These are phyloP conservation scores for Penicillium vulpinum DNA, from an alignment of 2,329 filamentous ascomycete species.

Conservation along the genomic window DNA sequence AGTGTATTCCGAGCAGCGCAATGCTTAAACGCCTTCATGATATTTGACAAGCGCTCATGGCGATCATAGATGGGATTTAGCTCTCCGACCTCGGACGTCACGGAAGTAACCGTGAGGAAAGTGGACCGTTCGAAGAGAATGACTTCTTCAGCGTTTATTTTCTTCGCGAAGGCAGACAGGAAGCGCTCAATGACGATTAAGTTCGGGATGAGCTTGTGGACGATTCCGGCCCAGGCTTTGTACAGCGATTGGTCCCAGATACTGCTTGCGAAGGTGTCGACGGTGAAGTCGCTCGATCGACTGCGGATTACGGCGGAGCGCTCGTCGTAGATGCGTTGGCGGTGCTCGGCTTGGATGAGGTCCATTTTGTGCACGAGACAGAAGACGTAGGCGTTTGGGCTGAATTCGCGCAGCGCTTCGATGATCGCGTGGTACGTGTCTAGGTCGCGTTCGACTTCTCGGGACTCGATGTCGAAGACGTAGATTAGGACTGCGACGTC, in stretches of 20 bases:
- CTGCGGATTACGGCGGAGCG: conserved; percentile 73
- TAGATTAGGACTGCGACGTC: conserved; percentile 97
- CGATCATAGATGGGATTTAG: conserved; percentile 88
- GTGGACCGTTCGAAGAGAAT: conserved; percentile 94
- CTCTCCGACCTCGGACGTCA: conserved; percentile 72
- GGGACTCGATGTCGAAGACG: conserved; percentile 97
- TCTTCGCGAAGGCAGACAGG: conserved; percentile 74
- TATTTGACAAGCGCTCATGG: conserved; percentile 92
- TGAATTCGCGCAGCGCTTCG: conserved; percentile 82
- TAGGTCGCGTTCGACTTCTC: conserved; percentile 89
- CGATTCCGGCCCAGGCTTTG: conserved; percentile 97
- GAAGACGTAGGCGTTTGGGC: conserved; percentile 78
- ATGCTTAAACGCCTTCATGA: conserved; percentile 98
- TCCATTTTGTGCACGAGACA: conserved; percentile 99
- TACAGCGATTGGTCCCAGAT: conserved; percentile 99
- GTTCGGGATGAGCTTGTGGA: conserved; percentile 97
- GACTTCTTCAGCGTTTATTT: conserved; percentile 90
- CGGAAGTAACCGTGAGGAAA: conserved; percentile 92
- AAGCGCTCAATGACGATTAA: conserved; percentile 83
- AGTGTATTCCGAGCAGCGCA: conserved; percentile 50
- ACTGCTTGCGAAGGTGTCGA: conserved; percentile 89
- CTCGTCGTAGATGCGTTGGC: conserved; percentile 81
- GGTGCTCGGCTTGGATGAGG: conserved; percentile 76
- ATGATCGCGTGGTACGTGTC: conserved; percentile 91
- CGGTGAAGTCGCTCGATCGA: conserved; percentile 70